These are phyloP conservation scores for Mangifera indica DNA, from an alignment of 345 rosid genomes.

Conservation along the genomic window DNA sequence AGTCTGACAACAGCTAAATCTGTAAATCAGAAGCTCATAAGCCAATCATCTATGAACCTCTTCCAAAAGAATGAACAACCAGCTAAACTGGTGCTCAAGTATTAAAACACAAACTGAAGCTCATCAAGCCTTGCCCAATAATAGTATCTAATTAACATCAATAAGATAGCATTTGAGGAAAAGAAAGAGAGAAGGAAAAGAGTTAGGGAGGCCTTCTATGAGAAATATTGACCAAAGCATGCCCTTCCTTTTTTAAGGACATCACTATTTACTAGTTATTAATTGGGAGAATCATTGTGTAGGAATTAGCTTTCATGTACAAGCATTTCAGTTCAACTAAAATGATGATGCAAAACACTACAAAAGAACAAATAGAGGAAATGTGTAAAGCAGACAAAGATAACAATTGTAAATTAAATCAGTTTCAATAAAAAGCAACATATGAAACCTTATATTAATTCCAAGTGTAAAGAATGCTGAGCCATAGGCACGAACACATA, in stretches of 20 bases:
- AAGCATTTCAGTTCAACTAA: background rate
- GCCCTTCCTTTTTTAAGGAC: too few relatives aligned
- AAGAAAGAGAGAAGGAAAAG: background rate
- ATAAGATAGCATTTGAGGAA: background rate
- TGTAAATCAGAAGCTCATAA: background rate
- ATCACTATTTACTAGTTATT: too few relatives aligned
- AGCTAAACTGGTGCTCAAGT: background rate
- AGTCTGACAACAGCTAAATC: background rate
- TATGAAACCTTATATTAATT: conserved; percentile 75
- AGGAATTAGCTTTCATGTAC: background rate
- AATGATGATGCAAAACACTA: too few relatives aligned
- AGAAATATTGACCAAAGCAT: too few relatives aligned
- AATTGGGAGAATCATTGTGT: too few relatives aligned
- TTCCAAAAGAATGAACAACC: background rate
- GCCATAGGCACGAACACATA: conserved; percentile 86
- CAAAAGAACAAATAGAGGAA: too few relatives aligned
- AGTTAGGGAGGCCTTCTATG: too few relatives aligned
- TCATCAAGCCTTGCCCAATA: conserved; percentile 2
- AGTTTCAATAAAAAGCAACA: background rate
- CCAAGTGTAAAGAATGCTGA: conserved; percentile 85
- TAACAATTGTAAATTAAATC: background rate
- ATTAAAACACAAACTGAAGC: background rate
- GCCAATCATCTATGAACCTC: background rate
- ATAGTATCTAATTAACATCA: background rate
- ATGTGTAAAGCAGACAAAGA: background rate